phyloP scores from a whole-genome alignment of 768 basidiomycete genomes.

The Trametes sanguinea region DNA sequence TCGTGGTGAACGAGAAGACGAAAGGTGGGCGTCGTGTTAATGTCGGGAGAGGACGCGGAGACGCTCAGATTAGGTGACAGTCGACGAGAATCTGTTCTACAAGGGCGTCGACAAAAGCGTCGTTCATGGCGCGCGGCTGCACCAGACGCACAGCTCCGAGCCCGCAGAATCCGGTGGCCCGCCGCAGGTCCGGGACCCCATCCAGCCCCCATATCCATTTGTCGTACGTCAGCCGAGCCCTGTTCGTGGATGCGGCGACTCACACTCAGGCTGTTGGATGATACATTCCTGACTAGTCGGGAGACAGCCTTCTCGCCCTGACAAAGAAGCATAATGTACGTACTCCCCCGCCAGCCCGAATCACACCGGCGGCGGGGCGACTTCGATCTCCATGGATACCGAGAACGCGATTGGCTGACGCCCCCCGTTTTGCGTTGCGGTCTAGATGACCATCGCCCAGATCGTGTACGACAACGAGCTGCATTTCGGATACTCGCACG shows the following conservation, averaged over 20 bases:
- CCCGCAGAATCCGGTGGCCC: conserved; percentile 16
- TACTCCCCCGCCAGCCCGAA: conserved; percentile 17
- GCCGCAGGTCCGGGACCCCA: conserved; percentile 32
- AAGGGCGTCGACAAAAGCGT: conserved; percentile 82
- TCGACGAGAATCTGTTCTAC: conserved; percentile 94
- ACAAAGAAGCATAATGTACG: conserved; percentile 83
- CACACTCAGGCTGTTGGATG: neutral
- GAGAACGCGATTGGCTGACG: conserved; percentile 5
- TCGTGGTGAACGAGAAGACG: conserved; percentile 94
- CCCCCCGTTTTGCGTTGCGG: neutral
- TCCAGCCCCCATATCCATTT: conserved; percentile 84
- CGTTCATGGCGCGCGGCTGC: conserved; percentile 79
- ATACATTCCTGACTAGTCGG: conserved; percentile 46
- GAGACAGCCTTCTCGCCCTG: conserved; percentile 69
- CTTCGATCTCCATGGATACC: conserved; percentile 20
- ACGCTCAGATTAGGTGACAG: conserved; percentile 36
- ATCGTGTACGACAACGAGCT: conserved; percentile 92
- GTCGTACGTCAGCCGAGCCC: conserved; percentile 29
- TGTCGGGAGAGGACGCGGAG: neutral
- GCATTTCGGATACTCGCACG: conserved; percentile 73
- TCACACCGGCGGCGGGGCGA: neutral
- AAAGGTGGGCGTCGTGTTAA: conserved; percentile 52
- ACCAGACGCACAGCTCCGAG: conserved; percentile 53
- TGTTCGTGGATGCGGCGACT: neutral
- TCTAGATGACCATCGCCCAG: conserved; percentile 89